Conservation (phyloP, 805 yeast species). For the Saccharomycopsis schoenii region DNA sequence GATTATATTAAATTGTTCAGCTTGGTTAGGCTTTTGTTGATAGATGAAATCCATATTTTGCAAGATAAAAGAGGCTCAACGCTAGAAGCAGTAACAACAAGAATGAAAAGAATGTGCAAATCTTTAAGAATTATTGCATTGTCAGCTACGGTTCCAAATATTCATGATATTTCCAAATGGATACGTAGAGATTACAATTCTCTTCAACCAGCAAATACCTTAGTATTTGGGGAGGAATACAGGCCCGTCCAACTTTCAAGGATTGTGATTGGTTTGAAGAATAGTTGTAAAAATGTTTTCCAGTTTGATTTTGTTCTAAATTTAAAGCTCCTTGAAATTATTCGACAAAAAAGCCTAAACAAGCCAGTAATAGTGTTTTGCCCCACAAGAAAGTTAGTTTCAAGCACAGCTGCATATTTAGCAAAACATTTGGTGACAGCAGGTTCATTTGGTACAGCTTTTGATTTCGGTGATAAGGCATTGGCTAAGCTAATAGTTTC, state of each 20-base stretch:
- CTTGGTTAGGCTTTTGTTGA: conserved; percentile 35
- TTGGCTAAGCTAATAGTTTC: conserved; percentile 20
- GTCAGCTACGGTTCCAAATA: conserved; percentile 47
- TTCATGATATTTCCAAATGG: conserved; percentile 39
- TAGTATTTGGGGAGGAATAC: conserved; percentile 38
- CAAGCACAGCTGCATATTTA: conserved; percentile 36
- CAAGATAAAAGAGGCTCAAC: conserved; percentile 39
- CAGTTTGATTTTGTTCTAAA: conserved; percentile 38
- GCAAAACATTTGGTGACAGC: conserved; percentile 10
- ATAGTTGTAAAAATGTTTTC: conserved; percentile 34
- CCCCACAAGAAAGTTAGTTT: conserved; percentile 40
- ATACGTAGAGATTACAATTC: conserved; percentile 23
- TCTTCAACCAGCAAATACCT: conserved; percentile 26
- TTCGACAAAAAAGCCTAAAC: conserved; percentile 29
- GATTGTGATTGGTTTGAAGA: conserved; percentile 35
- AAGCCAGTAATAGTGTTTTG: conserved; percentile 44
- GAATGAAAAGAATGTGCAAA: conserved; percentile 34
- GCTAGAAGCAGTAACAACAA: conserved; percentile 37
- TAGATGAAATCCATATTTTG: conserved; percentile 40
- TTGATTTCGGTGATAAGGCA: conserved; percentile 24
- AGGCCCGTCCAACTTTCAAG: conserved; percentile 35
- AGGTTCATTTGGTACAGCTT: not conserved
- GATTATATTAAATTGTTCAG: conserved; percentile 32
- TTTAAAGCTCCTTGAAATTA: conserved; percentile 31
- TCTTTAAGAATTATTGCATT: conserved; percentile 35